These are phyloP conservation scores for Russula emetica DNA, from an alignment of 768 basidiomycete species.

Conservation along the genomic window DNA sequence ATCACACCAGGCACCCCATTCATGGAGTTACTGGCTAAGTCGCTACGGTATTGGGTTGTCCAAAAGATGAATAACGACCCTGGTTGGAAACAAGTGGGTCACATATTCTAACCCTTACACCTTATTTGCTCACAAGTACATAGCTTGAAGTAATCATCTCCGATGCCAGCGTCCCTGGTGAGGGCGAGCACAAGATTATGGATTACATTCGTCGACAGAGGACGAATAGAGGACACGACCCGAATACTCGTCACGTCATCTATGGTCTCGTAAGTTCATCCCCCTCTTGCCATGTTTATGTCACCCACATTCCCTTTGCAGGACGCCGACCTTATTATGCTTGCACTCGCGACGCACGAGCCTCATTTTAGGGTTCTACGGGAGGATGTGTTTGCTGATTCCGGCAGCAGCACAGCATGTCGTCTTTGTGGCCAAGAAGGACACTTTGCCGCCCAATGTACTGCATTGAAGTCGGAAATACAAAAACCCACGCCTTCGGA, in stretches of 20 bases:
- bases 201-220: conserved; percentile 93
- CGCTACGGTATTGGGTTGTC: conserved; percentile 93
- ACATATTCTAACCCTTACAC: background rate
- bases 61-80: conserved; percentile 93
- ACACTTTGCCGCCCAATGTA: conserved; percentile 94
- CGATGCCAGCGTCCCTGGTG: conserved; percentile 94
- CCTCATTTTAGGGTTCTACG: conserved; percentile 96
- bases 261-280: conserved; percentile 77
- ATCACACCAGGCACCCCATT: conserved; percentile 99
- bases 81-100: conserved; percentile 82
- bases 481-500: conserved; percentile 59
- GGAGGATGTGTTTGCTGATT: conserved; percentile 95
- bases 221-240: conserved; percentile 81
- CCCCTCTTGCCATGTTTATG: background rate
- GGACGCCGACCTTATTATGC: conserved; percentile 99
- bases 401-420: conserved; percentile 69
- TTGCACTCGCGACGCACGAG: conserved; percentile 95
- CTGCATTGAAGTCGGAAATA: conserved; percentile 65
- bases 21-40: conserved; percentile 87
- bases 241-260: conserved; percentile 94
- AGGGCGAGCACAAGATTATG: conserved; percentile 99
- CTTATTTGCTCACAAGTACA: background rate
- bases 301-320: conserved; percentile 35
- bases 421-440: conserved; percentile 93
- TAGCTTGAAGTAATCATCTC: conserved; percentile 96